Conservation (phyloP, 1,284 basidiomycete species). For the Phylloboletellus chloephorus region DNA sequence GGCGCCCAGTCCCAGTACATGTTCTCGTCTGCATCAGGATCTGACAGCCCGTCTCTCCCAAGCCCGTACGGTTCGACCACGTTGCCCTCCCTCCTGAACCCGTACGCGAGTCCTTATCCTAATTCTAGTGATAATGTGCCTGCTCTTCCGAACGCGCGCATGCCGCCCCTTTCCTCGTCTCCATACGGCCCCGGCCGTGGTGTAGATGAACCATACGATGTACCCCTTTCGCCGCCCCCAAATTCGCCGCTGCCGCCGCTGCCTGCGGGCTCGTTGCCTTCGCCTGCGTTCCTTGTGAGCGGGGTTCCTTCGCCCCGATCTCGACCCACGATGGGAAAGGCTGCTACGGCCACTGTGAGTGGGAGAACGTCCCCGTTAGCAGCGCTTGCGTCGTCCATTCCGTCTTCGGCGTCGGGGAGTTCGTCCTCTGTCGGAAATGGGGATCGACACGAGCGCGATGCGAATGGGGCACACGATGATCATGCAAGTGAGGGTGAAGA, state of each 20-base stretch:
- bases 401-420: conserved; percentile 1
- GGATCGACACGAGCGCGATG: not conserved
- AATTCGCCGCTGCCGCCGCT: conserved; percentile 25
- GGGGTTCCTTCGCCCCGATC: conserved; percentile 4
- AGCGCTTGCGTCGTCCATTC: conserved; percentile 13
- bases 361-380: conserved; percentile 19
- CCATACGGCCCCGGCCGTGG: too few species aligned
- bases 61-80: conserved; percentile 7
- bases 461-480: not conserved
- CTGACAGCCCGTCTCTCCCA: conserved; percentile 2
- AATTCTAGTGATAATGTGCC: not conserved
- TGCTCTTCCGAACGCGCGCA: conserved; percentile 2
- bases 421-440: not conserved
- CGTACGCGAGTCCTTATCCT: not conserved
- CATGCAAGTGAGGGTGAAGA: conserved; percentile 12
- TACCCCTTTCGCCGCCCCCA: conserved; percentile 27
- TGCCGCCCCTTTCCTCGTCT: conserved; percentile 5
- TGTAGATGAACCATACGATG: not conserved
- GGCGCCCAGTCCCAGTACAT: conserved; percentile 10
- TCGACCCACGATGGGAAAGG: not conserved
- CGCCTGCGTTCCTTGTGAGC: conserved; percentile 6
- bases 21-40: conserved; percentile 13
- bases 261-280: conserved; percentile 13
- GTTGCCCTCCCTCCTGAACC: conserved; percentile 4
- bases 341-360: conserved; percentile 15